A percentile compares a stretch with the other conserved stretches of the same genome.
Evolutionary conservation across 352 stramenopile genomes (phyloP).

Genomic region (Peronosclerospora sorghi): DNA sequence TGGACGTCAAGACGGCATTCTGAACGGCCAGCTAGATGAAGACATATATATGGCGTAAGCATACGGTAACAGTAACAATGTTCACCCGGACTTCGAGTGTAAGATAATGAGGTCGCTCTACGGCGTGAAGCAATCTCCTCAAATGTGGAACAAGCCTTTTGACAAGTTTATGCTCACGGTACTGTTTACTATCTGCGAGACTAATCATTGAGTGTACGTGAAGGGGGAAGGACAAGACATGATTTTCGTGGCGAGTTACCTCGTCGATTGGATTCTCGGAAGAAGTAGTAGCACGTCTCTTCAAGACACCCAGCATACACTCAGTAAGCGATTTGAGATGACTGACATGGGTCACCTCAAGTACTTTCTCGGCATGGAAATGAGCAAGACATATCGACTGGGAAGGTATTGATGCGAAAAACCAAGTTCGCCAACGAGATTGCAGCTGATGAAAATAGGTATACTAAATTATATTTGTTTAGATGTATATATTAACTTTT

Average conservation of each 20-base stretch:
- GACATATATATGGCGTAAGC: conserved; percentile 15
- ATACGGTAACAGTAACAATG: not conserved
- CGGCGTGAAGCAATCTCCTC: no score
- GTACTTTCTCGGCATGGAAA: not conserved
- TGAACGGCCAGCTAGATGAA: conserved; percentile 7
- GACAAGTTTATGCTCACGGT: not conserved
- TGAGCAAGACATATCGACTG: not conserved
- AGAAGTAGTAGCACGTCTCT: not conserved
- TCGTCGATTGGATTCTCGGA: not conserved
- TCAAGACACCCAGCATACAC: not conserved
- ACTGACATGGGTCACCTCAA: no score
- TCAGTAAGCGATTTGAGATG: not conserved
- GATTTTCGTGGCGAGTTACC: not conserved
- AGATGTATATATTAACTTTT: no score
- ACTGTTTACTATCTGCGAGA: not conserved
- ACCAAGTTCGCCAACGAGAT: not conserved
- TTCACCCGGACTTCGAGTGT: conserved; percentile 1
- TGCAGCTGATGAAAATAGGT: no score
- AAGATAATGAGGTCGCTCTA: not conserved
- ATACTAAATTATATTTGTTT: no score
- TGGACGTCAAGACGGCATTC: conserved; percentile 22
- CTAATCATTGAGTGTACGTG: not conserved
- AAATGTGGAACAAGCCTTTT: not conserved
- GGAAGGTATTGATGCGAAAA: not conserved
- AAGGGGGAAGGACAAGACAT: not conserved